Base-by-base conservation (phyloP, 2,329 filamentous ascomycete species). In the Cryphonectria nitschkei region DNA sequence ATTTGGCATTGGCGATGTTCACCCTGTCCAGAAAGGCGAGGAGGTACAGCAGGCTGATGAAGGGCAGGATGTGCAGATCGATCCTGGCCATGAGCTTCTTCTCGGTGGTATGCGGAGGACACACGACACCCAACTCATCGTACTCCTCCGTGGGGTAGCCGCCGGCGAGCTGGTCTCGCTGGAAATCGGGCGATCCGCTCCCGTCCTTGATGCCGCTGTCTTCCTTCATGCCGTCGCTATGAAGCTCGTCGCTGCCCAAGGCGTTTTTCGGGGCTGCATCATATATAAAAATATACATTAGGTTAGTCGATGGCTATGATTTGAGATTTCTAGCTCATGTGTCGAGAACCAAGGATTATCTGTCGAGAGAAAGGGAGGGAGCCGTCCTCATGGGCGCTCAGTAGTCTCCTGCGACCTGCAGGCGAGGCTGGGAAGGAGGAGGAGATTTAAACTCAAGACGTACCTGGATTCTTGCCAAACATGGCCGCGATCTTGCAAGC, bases 1-100 rank as follows among this genome's bases (percentile, higher is more conserved):
- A 85, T 60, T 86, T 88, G 39, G 92, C 93, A 80, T 95, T 95
- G 79, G 90, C 90, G 76, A 95, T 93, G 78, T 95, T 95, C 78
- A 94, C 92, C 64, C 92, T 85, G 78, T 91, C 89, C 65, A 93
- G 81, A 76, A 93, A 93, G 52, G 90, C 90, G 65, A 92, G 82
- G 56, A 92, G 81, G 78, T 93, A 94, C 79, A 95, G 84, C 72
- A 94, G 83, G 77, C 88, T 91, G 68, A 95, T 83, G 74, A 91
- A 92, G 0, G 93, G 93, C 67, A 95, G 83, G 67, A 95, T 85
- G 74, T 87, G 89, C 74, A 89, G 78, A 79, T 95, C 93, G 77
- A 95, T 90, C 80, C 90, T 92, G 73, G 85, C 80, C 82, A 93
- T 86, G 71, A 95, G 84, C 76, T 84, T 87, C 74, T 85, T 83